These are phyloP conservation scores for Gonapodya sp. DNA, from an alignment of 192 early-diverging fungal species.

Conservation along the genomic window DNA sequence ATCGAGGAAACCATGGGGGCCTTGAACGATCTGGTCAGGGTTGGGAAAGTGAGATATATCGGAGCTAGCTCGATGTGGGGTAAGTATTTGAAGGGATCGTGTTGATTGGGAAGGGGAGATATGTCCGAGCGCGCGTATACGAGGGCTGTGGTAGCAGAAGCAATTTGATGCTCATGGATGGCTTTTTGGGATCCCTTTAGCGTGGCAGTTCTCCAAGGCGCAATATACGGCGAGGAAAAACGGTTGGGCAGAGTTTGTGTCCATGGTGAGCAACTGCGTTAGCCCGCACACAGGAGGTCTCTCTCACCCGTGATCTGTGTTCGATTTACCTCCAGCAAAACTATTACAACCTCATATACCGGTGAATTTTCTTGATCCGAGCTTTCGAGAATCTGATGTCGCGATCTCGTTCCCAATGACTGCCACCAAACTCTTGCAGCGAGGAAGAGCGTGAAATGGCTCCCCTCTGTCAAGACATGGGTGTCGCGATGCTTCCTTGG, in stretches of 20 bases:
- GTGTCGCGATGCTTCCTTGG: background rate
- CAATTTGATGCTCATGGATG: no score
- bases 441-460: constrained; percentile 9
- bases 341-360: background rate
- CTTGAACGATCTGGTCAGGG: constrained; percentile 11
- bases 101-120: no score
- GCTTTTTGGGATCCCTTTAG: background rate
- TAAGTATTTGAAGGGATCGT: no score
- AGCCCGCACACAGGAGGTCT: background rate
- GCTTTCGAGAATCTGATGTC: background rate
- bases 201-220: constrained; percentile 2
- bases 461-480: background rate
- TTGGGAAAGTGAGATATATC: constrained; percentile 12
- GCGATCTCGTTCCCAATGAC: background rate
- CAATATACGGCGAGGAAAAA: constrained; percentile 5
- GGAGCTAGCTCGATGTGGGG: constrained; percentile 9
- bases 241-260: constrained; percentile 11
- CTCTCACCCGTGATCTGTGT: background rate
- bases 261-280: constrained; percentile 3
- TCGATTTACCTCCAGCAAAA: background rate
- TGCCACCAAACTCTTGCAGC: background rate
- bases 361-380: background rate
- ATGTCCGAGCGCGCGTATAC: no score
- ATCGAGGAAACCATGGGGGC: constrained; percentile 13
- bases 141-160: no score